Conservation (phyloP, 768 basidiomycete genomes). For the Rhizopogon vesiculosus region DNA sequence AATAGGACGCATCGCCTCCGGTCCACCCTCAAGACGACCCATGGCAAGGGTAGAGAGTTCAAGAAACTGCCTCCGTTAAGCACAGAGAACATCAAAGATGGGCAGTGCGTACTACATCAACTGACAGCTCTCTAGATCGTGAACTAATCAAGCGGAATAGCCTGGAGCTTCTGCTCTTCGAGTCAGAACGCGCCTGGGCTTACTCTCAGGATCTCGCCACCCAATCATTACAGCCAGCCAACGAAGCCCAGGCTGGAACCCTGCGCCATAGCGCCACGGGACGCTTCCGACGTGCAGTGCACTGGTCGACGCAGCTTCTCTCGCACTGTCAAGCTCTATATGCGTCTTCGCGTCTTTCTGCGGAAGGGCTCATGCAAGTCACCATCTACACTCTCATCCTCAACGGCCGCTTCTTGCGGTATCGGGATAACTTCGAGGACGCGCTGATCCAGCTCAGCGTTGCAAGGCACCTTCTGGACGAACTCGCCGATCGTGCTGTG, state of each 20-base stretch:
- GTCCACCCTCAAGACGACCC: conserved; percentile 77
- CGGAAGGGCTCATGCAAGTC: conserved; percentile 60
- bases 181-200: conserved; percentile 90
- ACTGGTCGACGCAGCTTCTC: conserved; percentile 74
- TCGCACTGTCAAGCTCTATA: conserved; percentile 70
- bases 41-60: conserved; percentile 88
- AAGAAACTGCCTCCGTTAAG: conserved; percentile 72
- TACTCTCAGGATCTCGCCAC: conserved; percentile 76
- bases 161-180: conserved; percentile 80
- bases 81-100: conserved; percentile 70
- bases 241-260: conserved; percentile 46
- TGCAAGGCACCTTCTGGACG: conserved; percentile 68
- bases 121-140: background rate
- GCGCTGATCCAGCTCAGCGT: conserved; percentile 73
- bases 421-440: conserved; percentile 72
- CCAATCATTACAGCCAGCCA: conserved; percentile 46
- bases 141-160: conserved; percentile 30
- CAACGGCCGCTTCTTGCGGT: conserved; percentile 79
- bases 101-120: conserved; percentile 58
- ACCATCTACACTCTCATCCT: conserved; percentile 76
- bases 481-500: conserved; percentile 55
- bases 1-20: conserved; percentile 87
- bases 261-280: conserved; percentile 73
- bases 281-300: conserved; percentile 73
- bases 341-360: conserved; percentile 44